Percentiles rank a stretch among this genome's conserved stretches.
Conservation (phyloP, 208 protist genomes). For the Trypanosoma cruzi region DNA sequence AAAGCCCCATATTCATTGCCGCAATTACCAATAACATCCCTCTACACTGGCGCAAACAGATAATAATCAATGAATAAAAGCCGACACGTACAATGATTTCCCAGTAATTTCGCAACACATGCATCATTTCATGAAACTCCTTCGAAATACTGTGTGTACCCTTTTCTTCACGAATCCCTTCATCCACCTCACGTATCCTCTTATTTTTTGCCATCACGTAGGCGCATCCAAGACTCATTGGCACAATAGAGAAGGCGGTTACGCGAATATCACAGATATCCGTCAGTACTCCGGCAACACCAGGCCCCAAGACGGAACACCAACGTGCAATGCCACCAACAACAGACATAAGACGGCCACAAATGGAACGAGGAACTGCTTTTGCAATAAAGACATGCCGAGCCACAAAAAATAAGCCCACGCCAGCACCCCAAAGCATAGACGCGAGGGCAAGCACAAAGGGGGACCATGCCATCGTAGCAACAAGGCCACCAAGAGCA, state of each 20-base stretch:
- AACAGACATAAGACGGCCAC: slow-evolving; percentile 26
- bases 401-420: slow-evolving; percentile 14
- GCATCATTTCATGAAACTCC: not conserved
- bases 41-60: slow-evolving; percentile 11
- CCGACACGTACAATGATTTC: slow-evolving; percentile 23
- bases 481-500: slow-evolving; percentile 8
- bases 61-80: slow-evolving; percentile 22
- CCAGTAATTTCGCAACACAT: slow-evolving; percentile 14
- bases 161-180: not conserved
- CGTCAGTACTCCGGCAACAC: slow-evolving; percentile 5
- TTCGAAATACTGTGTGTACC: not conserved
- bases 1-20: slow-evolving; percentile 24
- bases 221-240: slow-evolving; percentile 9
- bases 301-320: slow-evolving; percentile 18
- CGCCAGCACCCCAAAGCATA: slow-evolving; percentile 18
- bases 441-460: slow-evolving; percentile 9
- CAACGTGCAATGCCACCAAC: slow-evolving; percentile 16
- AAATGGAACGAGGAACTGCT: slow-evolving; percentile 15
- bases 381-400: slow-evolving; percentile 26
- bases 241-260: slow-evolving; percentile 12
- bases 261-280: not conserved
- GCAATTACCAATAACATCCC: slow-evolving; percentile 13
- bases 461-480: not conserved
- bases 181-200: slow-evolving; percentile 19
- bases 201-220: not conserved